Evolutionary conservation across 23 red algal genomes (phyloP).

Genomic region (Chondrus crispus): DNA sequence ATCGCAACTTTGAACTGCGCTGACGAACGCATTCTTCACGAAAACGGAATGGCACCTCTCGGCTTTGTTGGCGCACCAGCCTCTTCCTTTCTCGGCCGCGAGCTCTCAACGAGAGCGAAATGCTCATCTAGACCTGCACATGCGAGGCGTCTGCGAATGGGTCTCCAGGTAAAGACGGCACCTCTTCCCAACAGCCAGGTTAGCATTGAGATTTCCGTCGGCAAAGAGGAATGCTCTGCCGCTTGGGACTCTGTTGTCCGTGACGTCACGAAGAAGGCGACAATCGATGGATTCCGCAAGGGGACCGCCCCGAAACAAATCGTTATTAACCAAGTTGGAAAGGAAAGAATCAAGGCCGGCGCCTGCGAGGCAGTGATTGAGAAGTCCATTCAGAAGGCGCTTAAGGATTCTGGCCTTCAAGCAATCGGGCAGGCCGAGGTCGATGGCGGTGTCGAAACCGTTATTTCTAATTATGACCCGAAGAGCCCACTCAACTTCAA

Average conservation of each 20-base stretch:
- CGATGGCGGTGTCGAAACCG: conserved; percentile 52
- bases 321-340: conserved; percentile 85
- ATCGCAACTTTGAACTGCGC: no score
- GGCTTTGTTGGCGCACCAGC: no score
- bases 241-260: conserved; percentile 62
- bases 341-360: conserved; percentile 59
- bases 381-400: conserved; percentile 67
- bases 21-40: no score
- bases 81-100: no score
- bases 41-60: no score
- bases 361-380: conserved; percentile 87
- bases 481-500: conserved; percentile 66
- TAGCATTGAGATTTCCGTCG: conserved; percentile 53
- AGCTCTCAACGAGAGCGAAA: no score
- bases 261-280: conserved; percentile 59
- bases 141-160: conserved; percentile 50
- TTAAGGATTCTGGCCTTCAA: conserved; percentile 56
- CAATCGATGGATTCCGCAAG: conserved; percentile 87
- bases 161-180: conserved; percentile 34
- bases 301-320: conserved; percentile 84
- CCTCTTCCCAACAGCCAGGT: conserved; percentile 48
- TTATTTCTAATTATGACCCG: conserved; percentile 68
- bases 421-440: conserved; percentile 77
- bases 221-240: conserved; percentile 49
- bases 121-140: no score